These are phyloP conservation scores for Fraxinus ornus DNA, from an alignment of 305 asterid species.

Conservation along the genomic window DNA sequence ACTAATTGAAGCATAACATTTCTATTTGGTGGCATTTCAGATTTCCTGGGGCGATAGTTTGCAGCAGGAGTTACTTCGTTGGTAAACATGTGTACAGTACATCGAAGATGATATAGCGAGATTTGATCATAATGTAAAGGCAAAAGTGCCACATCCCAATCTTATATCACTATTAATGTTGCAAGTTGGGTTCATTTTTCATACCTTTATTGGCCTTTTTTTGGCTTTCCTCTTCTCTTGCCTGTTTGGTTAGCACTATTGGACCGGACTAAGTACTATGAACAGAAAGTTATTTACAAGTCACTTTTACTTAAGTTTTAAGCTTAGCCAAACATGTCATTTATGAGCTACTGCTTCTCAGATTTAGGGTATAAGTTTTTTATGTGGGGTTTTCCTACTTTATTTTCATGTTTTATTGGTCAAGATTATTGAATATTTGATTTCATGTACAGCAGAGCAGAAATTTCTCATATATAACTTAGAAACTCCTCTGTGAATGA, in stretches of 20 bases:
- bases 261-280: background rate
- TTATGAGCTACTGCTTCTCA: background rate
- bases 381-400: background rate
- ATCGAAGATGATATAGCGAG: background rate
- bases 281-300: background rate
- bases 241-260: background rate
- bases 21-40: background rate
- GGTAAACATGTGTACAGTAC: background rate
- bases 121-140: background rate
- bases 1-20: background rate
- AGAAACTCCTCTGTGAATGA: background rate
- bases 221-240: background rate
- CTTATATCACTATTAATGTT: background rate
- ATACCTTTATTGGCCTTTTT: background rate
- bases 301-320: background rate
- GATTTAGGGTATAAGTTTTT: background rate
- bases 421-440: background rate
- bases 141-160: background rate
- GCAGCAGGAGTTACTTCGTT: background rate
- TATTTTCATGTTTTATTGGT: background rate
- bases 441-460: background rate
- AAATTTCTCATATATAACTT: background rate
- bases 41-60: background rate
- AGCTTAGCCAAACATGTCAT: background rate
- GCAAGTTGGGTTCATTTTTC: background rate